These are phyloP conservation scores for Annulohypoxylon maeteangense DNA, from an alignment of 495 filamentous ascomycete genomes.

Conservation along the genomic window DNA sequence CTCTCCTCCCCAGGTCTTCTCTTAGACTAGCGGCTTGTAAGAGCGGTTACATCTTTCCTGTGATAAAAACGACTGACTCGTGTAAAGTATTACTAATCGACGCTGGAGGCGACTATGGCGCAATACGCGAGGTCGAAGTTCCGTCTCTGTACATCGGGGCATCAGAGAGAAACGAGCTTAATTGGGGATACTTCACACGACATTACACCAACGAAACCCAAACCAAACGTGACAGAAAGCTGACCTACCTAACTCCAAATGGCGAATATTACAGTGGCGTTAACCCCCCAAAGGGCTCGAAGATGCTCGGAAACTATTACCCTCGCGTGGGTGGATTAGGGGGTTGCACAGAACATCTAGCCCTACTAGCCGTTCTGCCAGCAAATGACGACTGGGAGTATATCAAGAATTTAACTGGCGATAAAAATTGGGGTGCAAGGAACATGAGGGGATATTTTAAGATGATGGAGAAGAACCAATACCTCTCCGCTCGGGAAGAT, in stretches of 20 bases:
- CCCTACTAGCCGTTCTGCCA: conserved; percentile 56
- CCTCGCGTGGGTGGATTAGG: conserved; percentile 61
- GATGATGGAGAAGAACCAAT: conserved; percentile 65
- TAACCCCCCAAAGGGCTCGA: conserved; percentile 54
- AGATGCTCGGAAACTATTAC: conserved; percentile 59
- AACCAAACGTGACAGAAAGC: conserved; percentile 54
- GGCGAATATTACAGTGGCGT: conserved; percentile 51
- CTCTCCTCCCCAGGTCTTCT: not conserved
- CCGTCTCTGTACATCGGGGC: conserved; percentile 63
- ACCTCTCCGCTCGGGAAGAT: conserved; percentile 49
- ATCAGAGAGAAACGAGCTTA: conserved; percentile 54
- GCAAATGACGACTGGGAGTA: conserved; percentile 59
- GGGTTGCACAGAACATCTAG: conserved; percentile 63
- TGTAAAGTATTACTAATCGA: conserved; percentile 40
- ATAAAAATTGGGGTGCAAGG: conserved; percentile 56
- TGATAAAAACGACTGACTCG: not conserved
- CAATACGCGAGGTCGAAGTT: conserved; percentile 38
- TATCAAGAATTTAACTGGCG: conserved; percentile 61
- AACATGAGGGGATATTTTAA: conserved; percentile 64
- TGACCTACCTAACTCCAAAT: conserved; percentile 51
- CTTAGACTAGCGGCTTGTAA: not conserved
- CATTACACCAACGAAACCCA: conserved; percentile 54
- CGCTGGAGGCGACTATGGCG: conserved; percentile 41
- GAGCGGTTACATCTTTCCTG: too few species aligned
- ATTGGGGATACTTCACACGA: conserved; percentile 60